Evolutionary conservation across 225 moss, liverwort and hornwort species (phyloP), one percentile per base, ranked within the genome.

Genomic region (Lunularia cruciata): DNA sequence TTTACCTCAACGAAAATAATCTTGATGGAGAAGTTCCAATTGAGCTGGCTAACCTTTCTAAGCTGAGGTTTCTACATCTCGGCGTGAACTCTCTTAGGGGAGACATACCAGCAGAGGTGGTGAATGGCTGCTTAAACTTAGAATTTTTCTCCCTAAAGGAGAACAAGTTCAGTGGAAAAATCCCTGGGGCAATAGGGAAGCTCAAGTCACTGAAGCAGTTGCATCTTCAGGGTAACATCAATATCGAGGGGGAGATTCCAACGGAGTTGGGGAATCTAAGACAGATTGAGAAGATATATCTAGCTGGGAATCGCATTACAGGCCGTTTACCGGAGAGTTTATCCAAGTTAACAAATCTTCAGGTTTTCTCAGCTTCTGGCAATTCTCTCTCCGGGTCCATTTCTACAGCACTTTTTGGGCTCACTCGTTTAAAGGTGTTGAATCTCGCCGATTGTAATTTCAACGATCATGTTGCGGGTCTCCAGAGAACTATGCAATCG

Each of bases 261-360:
- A 2, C 0, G 0, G 20, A 37, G 31, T 56, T 88, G 26, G 45
- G 62, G 19, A 19, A 32, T 2, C 32, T 5, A 55, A 67, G 18
- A 53, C 84, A 56, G 63, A 34, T 40, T 12, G 47, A 60, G 32
- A 83, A 23, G 79, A 85, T 43, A 19, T 80, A 16, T 85, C 87
- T 0, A 39, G 73, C 20, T 79, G 78, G 57, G 20, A 22, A 8
- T 39, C 77, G 31, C 3, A 11, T 43, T 16, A 43, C 43, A 43
- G 43, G 43, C 43, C 11, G 11, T 16, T 43, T 43, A 16, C 43
- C 43, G 11, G 43, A 3, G 12, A 2, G 3, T 11, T 10, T 43
- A 11, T 43, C 43, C 11, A 43, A 43, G 43, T 16, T 43, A 11
- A 43, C 12, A 43, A 43, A 43, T 43, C 43, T 43, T 16, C 12